These are phyloP conservation scores for Candida tibetensis DNA, from an alignment of 805 yeast genomes.

Conservation along the genomic window DNA sequence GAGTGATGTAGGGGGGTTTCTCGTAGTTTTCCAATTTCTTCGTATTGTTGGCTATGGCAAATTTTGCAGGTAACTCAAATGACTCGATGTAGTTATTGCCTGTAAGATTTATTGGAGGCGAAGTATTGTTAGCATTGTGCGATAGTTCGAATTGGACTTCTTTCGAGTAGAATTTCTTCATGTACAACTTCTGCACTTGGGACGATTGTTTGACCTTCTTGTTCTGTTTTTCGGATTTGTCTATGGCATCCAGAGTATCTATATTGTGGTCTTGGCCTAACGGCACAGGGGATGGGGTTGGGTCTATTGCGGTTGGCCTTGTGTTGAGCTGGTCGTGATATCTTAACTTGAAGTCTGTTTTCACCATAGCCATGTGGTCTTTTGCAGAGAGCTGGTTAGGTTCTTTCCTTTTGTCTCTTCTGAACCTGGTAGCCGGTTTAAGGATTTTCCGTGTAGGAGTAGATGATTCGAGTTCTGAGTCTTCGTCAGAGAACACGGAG, in stretches of 20 bases:
- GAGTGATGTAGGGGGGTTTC: constrained; percentile 9
- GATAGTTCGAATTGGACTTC: constrained; percentile 39
- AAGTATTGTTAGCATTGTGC: constrained; percentile 12
- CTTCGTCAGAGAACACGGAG: constrained; percentile 31
- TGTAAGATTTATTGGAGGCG: constrained; percentile 2
- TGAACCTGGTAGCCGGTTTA: constrained; percentile 14
- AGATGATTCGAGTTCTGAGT: constrained; percentile 28
- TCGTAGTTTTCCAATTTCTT: background rate
- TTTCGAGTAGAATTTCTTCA: constrained; percentile 36
- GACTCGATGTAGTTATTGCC: constrained; percentile 3
- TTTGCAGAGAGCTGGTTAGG: constrained; percentile 3
- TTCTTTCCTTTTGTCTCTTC: constrained; percentile 5
- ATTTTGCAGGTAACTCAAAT: constrained; percentile 9
- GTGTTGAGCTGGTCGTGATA: constrained; percentile 3
- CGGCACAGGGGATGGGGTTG: constrained; percentile 27
- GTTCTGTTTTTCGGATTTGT: background rate
- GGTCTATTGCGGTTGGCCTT: constrained; percentile 6
- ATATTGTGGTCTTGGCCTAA: constrained; percentile 5
- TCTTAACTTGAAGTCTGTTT: constrained; percentile 24
- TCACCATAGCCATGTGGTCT: constrained; percentile 8
- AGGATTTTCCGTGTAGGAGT: constrained; percentile 13
- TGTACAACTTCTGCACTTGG: constrained; percentile 21
- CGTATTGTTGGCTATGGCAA: constrained; percentile 4
- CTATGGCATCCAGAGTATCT: background rate
- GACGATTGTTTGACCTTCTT: constrained; percentile 14